Evolutionary conservation across 306 rosid species (phyloP), one percentile per base, ranked within the genome.

Genomic region (Corylus americana): DNA sequence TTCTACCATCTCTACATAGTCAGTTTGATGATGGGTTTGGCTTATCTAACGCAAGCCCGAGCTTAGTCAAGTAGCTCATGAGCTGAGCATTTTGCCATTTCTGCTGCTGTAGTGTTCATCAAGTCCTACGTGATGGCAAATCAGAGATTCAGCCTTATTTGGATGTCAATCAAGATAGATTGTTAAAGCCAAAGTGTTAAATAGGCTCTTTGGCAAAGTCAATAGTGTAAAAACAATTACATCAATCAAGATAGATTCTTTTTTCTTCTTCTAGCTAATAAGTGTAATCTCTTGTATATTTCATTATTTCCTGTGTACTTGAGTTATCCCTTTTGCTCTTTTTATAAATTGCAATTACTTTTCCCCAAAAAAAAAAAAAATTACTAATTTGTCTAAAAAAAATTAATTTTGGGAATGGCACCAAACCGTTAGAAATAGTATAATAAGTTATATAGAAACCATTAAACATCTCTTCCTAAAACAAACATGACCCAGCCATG

Each of bases 161-260:
- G 13, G 39, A 1, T 62, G 44, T 16, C 69, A 62, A 13, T 58
- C 42, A 62, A 62, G 25, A 29, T 25, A 27, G 39, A 62, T 12
- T 62, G 68, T 27, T 27, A 54, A 62, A 62, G 44, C 68, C 68
- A 62, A 62, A 62, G 69, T 25, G 69, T 62, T 29, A 29, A 27
- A 27, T 12, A 62, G 39, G 44, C 42, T 62, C 69, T 62, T 29
- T 62, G 17, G 44, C 39, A 12, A 62, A 62, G 39, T 11, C 25
- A 16, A 31, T 11, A 12, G 42, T 16, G 42, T 27, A 62, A 62
- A 16, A 29, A 5, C 8, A 27, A 11, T 5, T 27, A 62, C 44
- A 29, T 1, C 25, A 14, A 62, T 62, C 45, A 42, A 42, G 45
- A 42, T 42, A 42, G 45, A 42, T 42, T 42, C 45, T 6, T 42